Conservation (phyloP, 2,329 filamentous ascomycete genomes). For the Cercospora brassicicola region DNA sequence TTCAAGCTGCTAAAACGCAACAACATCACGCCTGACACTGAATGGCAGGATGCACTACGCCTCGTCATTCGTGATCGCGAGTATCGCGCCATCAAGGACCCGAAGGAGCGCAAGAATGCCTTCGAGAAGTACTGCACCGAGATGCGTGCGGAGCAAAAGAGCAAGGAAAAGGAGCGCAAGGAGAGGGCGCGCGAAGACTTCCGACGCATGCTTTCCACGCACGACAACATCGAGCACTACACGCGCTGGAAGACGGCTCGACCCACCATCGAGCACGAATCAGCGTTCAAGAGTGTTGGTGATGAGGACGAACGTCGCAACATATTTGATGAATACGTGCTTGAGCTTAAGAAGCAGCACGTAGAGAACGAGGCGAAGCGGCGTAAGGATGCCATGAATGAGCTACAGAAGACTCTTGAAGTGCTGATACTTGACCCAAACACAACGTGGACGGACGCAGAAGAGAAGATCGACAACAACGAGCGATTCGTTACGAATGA, state of each 20-base stretch:
- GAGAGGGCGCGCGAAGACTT: slow-evolving; percentile 92
- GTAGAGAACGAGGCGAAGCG: slow-evolving; percentile 70
- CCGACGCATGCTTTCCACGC: slow-evolving; percentile 89
- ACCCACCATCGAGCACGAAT: slow-evolving; percentile 91
- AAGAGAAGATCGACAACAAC: slow-evolving; percentile 75
- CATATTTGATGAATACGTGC: slow-evolving; percentile 90
- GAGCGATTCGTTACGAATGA: slow-evolving; percentile 75
- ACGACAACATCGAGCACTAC: slow-evolving; percentile 95
- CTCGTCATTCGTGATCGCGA: slow-evolving; percentile 86
- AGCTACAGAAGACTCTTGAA: slow-evolving; percentile 74
- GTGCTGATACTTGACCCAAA: slow-evolving; percentile 85
- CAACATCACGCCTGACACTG: slow-evolving; percentile 86
- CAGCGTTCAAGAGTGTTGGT: slow-evolving; percentile 87
- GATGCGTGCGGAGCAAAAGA: slow-evolving; percentile 86
- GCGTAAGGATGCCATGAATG: slow-evolving; percentile 79
- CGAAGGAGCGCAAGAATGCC: slow-evolving; percentile 81
- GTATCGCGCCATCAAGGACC: slow-evolving; percentile 89
- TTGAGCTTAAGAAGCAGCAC: slow-evolving; percentile 77
- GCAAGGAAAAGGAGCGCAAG: slow-evolving; percentile 88
- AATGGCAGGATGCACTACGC: slow-evolving; percentile 86
- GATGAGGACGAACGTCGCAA: slow-evolving; percentile 83
- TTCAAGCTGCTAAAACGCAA: slow-evolving; percentile 82
- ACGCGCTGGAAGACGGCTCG: slow-evolving; percentile 96
- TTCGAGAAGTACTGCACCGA: slow-evolving; percentile 96
- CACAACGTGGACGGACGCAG: slow-evolving; percentile 90